Percentiles rank a stretch among this genome's conserved stretches.
Conservation (phyloP, 306 rosid genomes). For the Cyclanthera cordifolia region DNA sequence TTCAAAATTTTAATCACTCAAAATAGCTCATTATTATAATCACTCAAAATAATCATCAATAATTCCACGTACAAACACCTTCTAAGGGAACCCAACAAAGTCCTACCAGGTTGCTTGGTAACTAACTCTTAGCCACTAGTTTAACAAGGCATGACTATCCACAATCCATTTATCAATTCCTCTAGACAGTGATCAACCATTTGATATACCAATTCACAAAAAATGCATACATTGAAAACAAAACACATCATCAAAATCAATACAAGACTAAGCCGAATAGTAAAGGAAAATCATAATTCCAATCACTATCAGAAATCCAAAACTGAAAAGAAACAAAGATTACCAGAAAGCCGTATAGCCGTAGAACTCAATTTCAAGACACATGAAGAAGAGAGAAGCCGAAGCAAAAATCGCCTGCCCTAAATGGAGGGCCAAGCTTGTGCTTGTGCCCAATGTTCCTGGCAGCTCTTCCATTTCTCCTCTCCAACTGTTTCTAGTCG, state of each 20-base stretch:
- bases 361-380: constrained; percentile 61
- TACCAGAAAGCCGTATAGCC: constrained; percentile 84
- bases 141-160: background rate
- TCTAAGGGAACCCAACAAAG: too few species aligned
- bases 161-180: background rate
- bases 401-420: constrained; percentile 80
- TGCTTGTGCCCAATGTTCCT: constrained; percentile 86
- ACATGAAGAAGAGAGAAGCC: constrained; percentile 85
- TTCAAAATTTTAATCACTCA: too few species aligned
- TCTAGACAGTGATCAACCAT: background rate
- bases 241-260: too few species aligned
- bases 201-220: background rate
- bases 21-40: too few species aligned
- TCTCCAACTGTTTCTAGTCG: constrained; percentile 12
- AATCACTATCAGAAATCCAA: background rate
- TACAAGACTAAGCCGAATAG: too few species aligned
- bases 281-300: too few species aligned
- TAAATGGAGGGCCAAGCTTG: constrained; percentile 84
- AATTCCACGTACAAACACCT: too few species aligned
- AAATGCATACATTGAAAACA: background rate
- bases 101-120: too few species aligned
- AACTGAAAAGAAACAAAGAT: background rate
- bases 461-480: constrained; percentile 65
- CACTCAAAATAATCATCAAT: too few species aligned
- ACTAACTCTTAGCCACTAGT: too few species aligned